Evolutionary conservation across 2,329 filamentous ascomycete species (phyloP), one percentile per base, ranked within the genome.

Genomic region (Cladosporium sp.): DNA sequence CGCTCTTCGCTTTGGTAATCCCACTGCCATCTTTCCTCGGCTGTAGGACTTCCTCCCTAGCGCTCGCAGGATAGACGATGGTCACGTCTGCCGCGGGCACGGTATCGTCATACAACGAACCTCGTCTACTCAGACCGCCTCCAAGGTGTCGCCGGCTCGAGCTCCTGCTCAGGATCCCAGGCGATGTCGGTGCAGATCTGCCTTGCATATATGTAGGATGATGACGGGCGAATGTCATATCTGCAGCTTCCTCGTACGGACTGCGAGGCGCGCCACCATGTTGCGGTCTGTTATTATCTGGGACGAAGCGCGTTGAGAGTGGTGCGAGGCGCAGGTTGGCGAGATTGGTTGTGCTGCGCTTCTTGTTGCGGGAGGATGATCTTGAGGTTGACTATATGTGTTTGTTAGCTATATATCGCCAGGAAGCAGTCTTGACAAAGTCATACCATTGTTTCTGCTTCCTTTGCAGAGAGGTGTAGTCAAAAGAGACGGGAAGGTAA

Each of bases 271-370:
- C 55, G 43, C 39, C 66, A 66, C 51, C 65, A 61, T 48, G 60
- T 59, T 22, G 61, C 13, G 55, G 19, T 54, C 58, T 32, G 59
- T 45, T 55, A 24, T 67, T 59, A 27, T 69, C 65, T 13, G 45
- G 45, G 17, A 48, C 45, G 53, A 73, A 68, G 56, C 73, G 70
- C 49, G 75, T 78, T 19, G 65, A 66, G 50, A 84, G 71, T 34
- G 80, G 81, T 58, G 80, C 78, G n/a, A 84, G 73, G 38, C 80
- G 82, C 54, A 83, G 73, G 60, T 81, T 75, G 58, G 78, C 70
- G 47, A 84, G 73, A 54, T 80, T 80, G 43, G 79, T 79, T 58
- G 80, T 78, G 43, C 80, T 83, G 51, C 80, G 79, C 30, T 50
- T 50, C 54, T 65, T 67, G 32, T 38, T 51, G 54, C 64, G 60